Conservation (phyloP, 768 basidiomycete species). For the Phlebiopsis flavidoalba region DNA sequence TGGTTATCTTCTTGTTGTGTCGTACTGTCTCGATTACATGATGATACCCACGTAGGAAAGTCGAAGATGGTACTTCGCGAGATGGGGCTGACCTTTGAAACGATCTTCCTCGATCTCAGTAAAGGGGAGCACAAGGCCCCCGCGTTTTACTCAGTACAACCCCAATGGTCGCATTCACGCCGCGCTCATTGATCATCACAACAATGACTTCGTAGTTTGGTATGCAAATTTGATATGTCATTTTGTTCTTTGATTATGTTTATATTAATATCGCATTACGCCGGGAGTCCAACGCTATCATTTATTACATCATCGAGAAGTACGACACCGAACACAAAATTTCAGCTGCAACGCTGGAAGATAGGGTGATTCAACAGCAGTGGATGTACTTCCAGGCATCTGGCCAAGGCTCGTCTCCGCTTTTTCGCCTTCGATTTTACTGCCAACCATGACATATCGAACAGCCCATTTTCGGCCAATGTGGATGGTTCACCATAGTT, state of each 20-base stretch:
- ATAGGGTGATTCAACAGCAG: conserved; percentile 16
- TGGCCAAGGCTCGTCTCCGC: conserved; percentile 11
- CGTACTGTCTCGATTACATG: background rate
- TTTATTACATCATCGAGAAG: conserved; percentile 32
- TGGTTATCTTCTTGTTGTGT: background rate
- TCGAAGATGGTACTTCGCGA: conserved; percentile 13
- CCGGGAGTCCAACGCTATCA: conserved; percentile 29
- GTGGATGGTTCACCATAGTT: conserved; percentile 10
- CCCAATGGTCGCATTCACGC: conserved; percentile 29
- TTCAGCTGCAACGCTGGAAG: background rate
- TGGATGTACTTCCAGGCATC: conserved; percentile 34
- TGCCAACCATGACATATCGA: background rate
- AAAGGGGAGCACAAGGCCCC: conserved; percentile 15
- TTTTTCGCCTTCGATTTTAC: background rate
- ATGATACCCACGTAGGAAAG: conserved; percentile 8
- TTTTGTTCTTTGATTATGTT: too few relatives aligned
- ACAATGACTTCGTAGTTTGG: conserved; percentile 25
- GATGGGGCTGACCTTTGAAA: conserved; percentile 15
- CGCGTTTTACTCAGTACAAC: conserved; percentile 16
- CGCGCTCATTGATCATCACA: conserved; percentile 24
- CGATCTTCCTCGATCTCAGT: conserved; percentile 9
- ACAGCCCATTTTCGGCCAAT: conserved; percentile 15
- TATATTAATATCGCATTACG: background rate
- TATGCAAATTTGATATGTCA: background rate
- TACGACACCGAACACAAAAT: conserved; percentile 35